phyloP scores from a whole-genome alignment of 768 basidiomycete genomes.

The Lactarius psammicola region DNA sequence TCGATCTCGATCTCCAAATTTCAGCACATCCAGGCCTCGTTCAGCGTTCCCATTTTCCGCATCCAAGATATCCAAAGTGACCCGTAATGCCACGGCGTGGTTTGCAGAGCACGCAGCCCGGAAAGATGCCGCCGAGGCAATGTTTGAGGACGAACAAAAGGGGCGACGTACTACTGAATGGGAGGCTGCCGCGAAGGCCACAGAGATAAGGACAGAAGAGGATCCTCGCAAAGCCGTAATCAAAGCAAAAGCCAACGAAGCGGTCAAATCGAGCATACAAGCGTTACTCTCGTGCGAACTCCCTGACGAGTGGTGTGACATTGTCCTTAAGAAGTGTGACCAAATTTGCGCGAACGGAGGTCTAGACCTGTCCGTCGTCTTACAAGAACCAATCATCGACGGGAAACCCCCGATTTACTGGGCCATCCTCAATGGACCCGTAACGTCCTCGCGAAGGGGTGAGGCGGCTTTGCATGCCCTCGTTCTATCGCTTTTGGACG shows the following conservation, averaged over 20 bases:
- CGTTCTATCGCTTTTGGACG: conserved; percentile 50
- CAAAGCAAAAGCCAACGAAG: no score
- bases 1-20: not conserved
- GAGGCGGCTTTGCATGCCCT: conserved; percentile 32
- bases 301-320: conserved; percentile 33
- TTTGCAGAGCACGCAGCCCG: not conserved
- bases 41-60: conserved; percentile 1
- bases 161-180: not conserved
- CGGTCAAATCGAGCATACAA: conserved; percentile 8
- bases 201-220: not conserved
- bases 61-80: not conserved
- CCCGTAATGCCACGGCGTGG: conserved; percentile 2
- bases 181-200: conserved; percentile 2
- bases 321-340: conserved; percentile 58
- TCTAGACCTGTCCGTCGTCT: conserved; percentile 50
- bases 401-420: conserved; percentile 67
- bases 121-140: not conserved
- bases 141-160: not conserved
- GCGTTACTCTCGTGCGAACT: conserved; percentile 40
- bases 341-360: conserved; percentile 52
- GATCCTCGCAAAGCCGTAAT: no score
- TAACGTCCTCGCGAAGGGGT: conserved; percentile 10
- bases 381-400: conserved; percentile 64
- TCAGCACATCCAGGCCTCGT: not conserved
- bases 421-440: conserved; percentile 59